A percentile compares a stretch with the other conserved stretches of the same genome.
phyloP scores from a whole-genome alignment of 768 basidiomycete species.

The Lactarius sanguifluus region DNA sequence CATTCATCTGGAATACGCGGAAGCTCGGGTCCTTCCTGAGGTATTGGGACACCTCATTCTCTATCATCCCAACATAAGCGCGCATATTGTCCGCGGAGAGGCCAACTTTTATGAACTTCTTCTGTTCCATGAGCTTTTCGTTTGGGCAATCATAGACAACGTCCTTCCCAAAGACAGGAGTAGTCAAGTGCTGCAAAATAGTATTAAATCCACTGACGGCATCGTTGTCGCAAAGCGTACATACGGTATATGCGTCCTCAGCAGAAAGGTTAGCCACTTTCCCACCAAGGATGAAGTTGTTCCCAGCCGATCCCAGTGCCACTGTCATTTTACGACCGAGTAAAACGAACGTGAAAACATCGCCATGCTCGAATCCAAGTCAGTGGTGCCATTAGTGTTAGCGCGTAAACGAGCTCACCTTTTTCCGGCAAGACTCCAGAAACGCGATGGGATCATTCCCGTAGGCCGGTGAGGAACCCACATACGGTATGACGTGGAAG shows the following conservation, averaged over 20 bases:
- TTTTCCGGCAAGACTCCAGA: slow-evolving; percentile 73
- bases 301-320: slow-evolving; percentile 86
- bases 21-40: slow-evolving; percentile 66
- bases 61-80: slow-evolving; percentile 62
- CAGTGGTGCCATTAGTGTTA: not conserved
- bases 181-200: slow-evolving; percentile 71
- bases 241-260: slow-evolving; percentile 95
- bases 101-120: slow-evolving; percentile 96
- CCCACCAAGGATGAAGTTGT: slow-evolving; percentile 92
- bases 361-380: slow-evolving; percentile 66
- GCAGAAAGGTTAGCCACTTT: slow-evolving; percentile 91
- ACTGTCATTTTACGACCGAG: slow-evolving; percentile 90
- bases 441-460: slow-evolving; percentile 93
- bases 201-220: not conserved
- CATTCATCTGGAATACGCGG: slow-evolving; percentile 56
- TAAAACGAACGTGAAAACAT: slow-evolving; percentile 95
- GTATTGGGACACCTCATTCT: slow-evolving; percentile 54
- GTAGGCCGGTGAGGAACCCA: slow-evolving; percentile 88
- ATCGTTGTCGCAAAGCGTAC: slow-evolving; percentile 13
- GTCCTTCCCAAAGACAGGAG: slow-evolving; percentile 94
- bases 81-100: slow-evolving; percentile 90
- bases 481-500: slow-evolving; percentile 87
- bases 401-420: slow-evolving; percentile 47
- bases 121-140: slow-evolving; percentile 97
- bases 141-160: slow-evolving; percentile 98